A percentile compares a stretch with the other conserved stretches of the same genome.
These are phyloP conservation scores for Lachnellula occidentalis DNA, from an alignment of 2,329 filamentous ascomycete species.

Conservation along the genomic window DNA sequence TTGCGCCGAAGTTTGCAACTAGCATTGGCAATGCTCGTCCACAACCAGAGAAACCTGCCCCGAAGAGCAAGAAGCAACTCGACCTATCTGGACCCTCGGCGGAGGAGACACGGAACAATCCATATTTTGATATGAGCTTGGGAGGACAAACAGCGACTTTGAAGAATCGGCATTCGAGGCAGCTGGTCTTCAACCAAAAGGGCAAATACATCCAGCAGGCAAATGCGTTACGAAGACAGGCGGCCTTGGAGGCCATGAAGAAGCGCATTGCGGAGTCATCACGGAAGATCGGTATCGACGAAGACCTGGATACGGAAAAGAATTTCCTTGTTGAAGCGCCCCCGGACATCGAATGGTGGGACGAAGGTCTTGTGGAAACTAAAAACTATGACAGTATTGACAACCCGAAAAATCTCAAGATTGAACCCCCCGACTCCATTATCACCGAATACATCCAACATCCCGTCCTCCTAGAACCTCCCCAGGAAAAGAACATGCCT, in stretches of 20 bases:
- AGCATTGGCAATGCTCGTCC: slow-evolving; percentile 36
- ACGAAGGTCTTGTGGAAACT: slow-evolving; percentile 77
- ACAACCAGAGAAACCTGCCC: slow-evolving; percentile 36
- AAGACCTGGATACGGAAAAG: slow-evolving; percentile 83
- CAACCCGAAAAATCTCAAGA: slow-evolving; percentile 60
- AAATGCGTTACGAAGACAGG: slow-evolving; percentile 80
- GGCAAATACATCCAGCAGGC: slow-evolving; percentile 97
- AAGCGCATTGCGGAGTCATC: slow-evolving; percentile 83
- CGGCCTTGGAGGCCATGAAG: slow-evolving; percentile 89
- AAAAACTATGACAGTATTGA: slow-evolving; percentile 68
- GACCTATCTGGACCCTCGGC: slow-evolving; percentile 52
- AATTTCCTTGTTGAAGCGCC: slow-evolving; percentile 80
- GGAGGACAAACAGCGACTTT: slow-evolving; percentile 51
- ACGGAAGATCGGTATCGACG: slow-evolving; percentile 87
- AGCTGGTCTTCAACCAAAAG: slow-evolving; percentile 86
- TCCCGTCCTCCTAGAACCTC: slow-evolving; percentile 82
- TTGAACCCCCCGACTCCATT: slow-evolving; percentile 74
- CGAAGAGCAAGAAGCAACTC: slow-evolving; percentile 44
- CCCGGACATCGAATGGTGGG: slow-evolving; percentile 95
- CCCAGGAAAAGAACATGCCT: slow-evolving; percentile 78
- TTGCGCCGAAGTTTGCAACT: slow-evolving; percentile 34
- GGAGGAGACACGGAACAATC: slow-evolving; percentile 62
- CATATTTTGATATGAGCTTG: slow-evolving; percentile 72
- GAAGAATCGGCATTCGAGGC: slow-evolving; percentile 65
- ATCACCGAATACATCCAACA: slow-evolving; percentile 91